Base-by-base conservation (phyloP, 805 yeast species). In the Lachancea sp. region DNA sequence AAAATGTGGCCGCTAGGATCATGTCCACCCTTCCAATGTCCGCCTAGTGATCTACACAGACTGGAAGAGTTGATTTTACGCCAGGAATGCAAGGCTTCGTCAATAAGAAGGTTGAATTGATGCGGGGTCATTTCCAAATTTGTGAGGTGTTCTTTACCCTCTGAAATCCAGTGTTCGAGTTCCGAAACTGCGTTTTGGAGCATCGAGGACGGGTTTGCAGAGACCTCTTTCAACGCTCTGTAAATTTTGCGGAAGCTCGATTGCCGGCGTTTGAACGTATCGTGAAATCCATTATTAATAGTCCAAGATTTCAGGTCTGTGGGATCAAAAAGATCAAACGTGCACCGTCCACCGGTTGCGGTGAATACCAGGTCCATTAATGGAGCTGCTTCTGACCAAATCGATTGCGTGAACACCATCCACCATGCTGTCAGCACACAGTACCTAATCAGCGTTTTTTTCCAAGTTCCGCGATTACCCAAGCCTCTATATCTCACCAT, bases 1-100 rank as follows among this genome's bases (percentile, higher is more conserved):
- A 90, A 93, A 1, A 87, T 82, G 60, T 93, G 99, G 0, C 99
- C 99, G 49, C 91, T 82, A 4, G 98, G 96, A 67, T 93, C 99
- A 59, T 88, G 96, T 0, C 99, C 99, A 0, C 96, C 88, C 7
- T 53, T 49, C 93, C 91, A 85, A 13, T 56, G 47, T 0, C 98
- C 83, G 41, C 81, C 88, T 57, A 75, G 25, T 49, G 59, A 42
- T 60, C 93, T 64, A 60, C 93, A 76, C 1, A 60, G 53, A 1
- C 69, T 60, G 0, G 63, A 59, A n/a, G 53, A 49, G 38, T 44
- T 41, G 11, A 46, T 78, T 67, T 15, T 69, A 54, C 37, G 43
- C 36, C 47, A 37, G 12, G 48, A 39, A 33, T 42, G 49, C 18
- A 55, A 40, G 19, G 48, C 38, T 25, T 49, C 50, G 29, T 46